phyloP scores from a whole-genome alignment of 352 stramenopile species.

The Globisporangium ultimum region DNA sequence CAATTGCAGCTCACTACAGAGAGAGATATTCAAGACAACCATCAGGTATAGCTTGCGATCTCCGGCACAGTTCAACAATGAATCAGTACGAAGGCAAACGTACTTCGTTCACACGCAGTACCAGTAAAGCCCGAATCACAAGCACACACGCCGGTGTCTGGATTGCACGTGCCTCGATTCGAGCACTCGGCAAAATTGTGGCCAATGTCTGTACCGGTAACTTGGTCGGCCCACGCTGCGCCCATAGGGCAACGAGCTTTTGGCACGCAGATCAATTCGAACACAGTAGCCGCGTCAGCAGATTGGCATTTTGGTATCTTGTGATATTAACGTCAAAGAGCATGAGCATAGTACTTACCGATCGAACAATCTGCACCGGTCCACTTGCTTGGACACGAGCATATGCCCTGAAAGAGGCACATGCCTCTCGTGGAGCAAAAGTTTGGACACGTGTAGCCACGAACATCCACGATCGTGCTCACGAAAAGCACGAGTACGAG shows the following conservation, averaged over 20 bases:
- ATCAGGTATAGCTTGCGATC: no score
- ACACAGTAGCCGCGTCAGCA: neutral
- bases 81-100: conserved; percentile 8
- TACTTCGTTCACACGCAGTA: conserved; percentile 73
- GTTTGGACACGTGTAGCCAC: conserved; percentile 55
- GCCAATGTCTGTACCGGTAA: conserved; percentile 49
- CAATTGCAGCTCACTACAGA: conserved; percentile 75
- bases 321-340: neutral
- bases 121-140: conserved; percentile 77
- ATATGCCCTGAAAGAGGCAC: conserved; percentile 54
- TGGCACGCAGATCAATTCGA: neutral
- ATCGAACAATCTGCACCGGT: conserved; percentile 60
- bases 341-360: conserved; percentile 14
- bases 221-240: conserved; percentile 68
- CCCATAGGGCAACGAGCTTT: conserved; percentile 60
- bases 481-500: neutral
- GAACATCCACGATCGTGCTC: neutral
- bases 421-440: conserved; percentile 70
- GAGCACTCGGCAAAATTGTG: conserved; percentile 89
- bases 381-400: conserved; percentile 43
- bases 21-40: no score
- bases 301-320: neutral
- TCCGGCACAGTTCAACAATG: neutral
- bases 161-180: conserved; percentile 73
- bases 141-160: conserved; percentile 48